Conservation (phyloP, 1,284 basidiomycete genomes). For the Xerocomus minutiporus region DNA sequence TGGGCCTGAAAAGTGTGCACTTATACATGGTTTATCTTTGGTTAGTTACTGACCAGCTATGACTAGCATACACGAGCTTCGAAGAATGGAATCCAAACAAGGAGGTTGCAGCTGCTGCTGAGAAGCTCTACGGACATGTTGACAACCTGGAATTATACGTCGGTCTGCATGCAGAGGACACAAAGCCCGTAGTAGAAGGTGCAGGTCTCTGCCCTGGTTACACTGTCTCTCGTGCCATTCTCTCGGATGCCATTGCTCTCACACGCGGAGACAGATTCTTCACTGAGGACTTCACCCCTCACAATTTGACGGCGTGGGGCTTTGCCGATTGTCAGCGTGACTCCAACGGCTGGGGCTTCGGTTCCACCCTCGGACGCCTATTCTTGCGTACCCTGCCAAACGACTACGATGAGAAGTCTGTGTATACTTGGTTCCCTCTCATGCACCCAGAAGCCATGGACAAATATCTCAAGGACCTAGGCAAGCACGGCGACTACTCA, state of each 20-base stretch:
- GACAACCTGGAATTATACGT: slow-evolving; percentile 80
- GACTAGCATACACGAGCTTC: slow-evolving; percentile 57
- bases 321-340: slow-evolving; percentile 75
- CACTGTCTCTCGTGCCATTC: slow-evolving; percentile 83
- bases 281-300: slow-evolving; percentile 77
- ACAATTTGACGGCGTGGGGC: slow-evolving; percentile 79
- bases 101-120: slow-evolving; percentile 67
- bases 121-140: slow-evolving; percentile 73
- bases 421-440: slow-evolving; percentile 84
- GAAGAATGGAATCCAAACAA: slow-evolving; percentile 80
- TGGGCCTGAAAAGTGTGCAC: slow-evolving; percentile 68
- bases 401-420: slow-evolving; percentile 63
- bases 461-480: slow-evolving; percentile 51
- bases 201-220: slow-evolving; percentile 82
- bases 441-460: slow-evolving; percentile 73
- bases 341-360: slow-evolving; percentile 61
- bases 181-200: slow-evolving; percentile 72
- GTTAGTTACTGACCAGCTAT: neutral
- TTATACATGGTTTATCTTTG: neutral
- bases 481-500: slow-evolving; percentile 50
- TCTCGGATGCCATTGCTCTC: slow-evolving; percentile 83
- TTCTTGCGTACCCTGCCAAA: slow-evolving; percentile 70
- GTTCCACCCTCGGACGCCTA: slow-evolving; percentile 70
- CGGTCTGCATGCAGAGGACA: slow-evolving; percentile 66
- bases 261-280: slow-evolving; percentile 81